phyloP scores from a whole-genome alignment of 768 basidiomycete genomes.

The Chalciporus chontae region DNA sequence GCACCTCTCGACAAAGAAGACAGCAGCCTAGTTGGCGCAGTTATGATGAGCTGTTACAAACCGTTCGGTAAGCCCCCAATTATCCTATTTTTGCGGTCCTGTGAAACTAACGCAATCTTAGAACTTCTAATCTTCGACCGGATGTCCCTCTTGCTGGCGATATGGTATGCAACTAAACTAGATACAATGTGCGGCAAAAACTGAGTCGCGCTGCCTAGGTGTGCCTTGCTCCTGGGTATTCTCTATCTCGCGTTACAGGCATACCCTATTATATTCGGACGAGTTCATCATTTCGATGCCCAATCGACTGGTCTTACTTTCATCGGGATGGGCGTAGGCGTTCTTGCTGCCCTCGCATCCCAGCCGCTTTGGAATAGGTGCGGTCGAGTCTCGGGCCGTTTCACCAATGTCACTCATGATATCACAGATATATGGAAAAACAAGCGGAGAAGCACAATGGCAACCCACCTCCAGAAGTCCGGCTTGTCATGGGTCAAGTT shows the following conservation, averaged over 20 bases:
- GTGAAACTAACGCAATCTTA: slow-evolving; percentile 18
- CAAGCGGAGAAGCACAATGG: slow-evolving; percentile 40
- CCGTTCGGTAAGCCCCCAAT: slow-evolving; percentile 62
- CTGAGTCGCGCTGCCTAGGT: slow-evolving; percentile 25
- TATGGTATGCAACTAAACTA: slow-evolving; percentile 47
- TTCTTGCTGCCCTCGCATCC: slow-evolving; percentile 35
- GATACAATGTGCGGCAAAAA: background rate
- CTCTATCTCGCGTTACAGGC: slow-evolving; percentile 56
- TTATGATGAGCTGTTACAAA: slow-evolving; percentile 58
- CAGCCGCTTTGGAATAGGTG: slow-evolving; percentile 46
- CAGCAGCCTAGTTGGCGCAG: slow-evolving; percentile 41
- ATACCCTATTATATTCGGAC: slow-evolving; percentile 48
- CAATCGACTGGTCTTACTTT: slow-evolving; percentile 49
- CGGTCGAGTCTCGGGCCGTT: no score
- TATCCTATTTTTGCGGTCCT: no score
- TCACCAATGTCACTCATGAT: no score
- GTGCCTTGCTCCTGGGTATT: slow-evolving; percentile 39
- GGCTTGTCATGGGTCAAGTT: slow-evolving; percentile 61
- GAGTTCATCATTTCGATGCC: slow-evolving; percentile 48
- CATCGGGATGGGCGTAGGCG: slow-evolving; percentile 48
- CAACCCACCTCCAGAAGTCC: slow-evolving; percentile 59
- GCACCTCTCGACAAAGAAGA: slow-evolving; percentile 57
- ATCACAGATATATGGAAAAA: slow-evolving; percentile 21
- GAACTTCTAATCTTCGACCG: slow-evolving; percentile 62
- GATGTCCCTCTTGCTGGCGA: slow-evolving; percentile 70